These are phyloP conservation scores for Lumnitzera racemosa DNA, from an alignment of 345 rosid species.

Conservation along the genomic window DNA sequence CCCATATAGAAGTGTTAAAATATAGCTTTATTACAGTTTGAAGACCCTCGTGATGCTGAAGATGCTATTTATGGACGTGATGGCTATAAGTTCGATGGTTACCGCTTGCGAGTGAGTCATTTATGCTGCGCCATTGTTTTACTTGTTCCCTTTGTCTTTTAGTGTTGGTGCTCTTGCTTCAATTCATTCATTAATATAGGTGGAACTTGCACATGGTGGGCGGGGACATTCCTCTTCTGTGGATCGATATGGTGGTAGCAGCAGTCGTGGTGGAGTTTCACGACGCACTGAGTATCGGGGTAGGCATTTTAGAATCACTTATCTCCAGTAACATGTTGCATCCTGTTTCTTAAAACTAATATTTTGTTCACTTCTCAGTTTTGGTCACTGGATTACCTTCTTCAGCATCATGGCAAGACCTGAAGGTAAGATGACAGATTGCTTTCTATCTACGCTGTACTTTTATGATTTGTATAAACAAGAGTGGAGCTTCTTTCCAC, in stretches of 20 bases:
- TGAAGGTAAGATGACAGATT: slow-evolving; percentile 50
- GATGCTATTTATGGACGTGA: slow-evolving; percentile 89
- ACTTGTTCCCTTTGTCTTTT: neutral
- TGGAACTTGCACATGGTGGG: slow-evolving; percentile 90
- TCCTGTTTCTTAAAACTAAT: slow-evolving; percentile 4
- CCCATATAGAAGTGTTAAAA: neutral
- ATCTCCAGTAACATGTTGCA: neutral
- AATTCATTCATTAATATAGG: slow-evolving; percentile 28
- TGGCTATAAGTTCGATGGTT: slow-evolving; percentile 89
- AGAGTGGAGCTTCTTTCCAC: neutral
- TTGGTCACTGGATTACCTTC: slow-evolving; percentile 82
- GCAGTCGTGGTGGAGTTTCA: slow-evolving; percentile 62
- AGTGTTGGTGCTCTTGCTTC: neutral
- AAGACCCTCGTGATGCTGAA: slow-evolving; percentile 91
- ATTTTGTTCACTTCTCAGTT: slow-evolving; percentile 33
- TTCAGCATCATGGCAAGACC: slow-evolving; percentile 99
- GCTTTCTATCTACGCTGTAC: neutral
- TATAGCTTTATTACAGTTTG: slow-evolving; percentile 42
- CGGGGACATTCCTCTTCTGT: slow-evolving; percentile 66
- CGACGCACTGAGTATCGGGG: slow-evolving; percentile 91
- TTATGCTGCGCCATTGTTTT: neutral
- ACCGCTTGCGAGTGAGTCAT: slow-evolving; percentile 60
- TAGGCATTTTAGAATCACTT: slow-evolving; percentile 16
- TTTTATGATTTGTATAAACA: neutral
- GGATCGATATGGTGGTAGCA: slow-evolving; percentile 57